phyloP scores from a whole-genome alignment of 495 filamentous ascomycete genomes.

The Xylaria flabelliformis region DNA sequence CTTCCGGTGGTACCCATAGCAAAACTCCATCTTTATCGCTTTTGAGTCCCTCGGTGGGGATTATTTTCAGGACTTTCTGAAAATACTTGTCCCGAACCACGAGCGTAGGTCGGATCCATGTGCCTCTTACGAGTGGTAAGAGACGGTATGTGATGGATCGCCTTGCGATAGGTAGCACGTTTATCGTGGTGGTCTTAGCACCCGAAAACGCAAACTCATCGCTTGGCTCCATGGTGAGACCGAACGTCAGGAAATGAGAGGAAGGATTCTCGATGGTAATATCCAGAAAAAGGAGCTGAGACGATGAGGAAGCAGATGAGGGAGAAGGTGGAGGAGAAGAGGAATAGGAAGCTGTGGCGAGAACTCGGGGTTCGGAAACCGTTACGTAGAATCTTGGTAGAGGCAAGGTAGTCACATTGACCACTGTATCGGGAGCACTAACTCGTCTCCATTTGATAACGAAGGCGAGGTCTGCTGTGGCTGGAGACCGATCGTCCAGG shows the following conservation, averaged over 20 bases:
- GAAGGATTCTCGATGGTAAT: conserved; percentile 94
- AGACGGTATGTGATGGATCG: conserved; percentile 73
- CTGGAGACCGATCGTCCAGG: conserved; percentile 79
- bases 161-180: conserved; percentile 79
- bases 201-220: conserved; percentile 95
- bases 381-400: conserved; percentile 81
- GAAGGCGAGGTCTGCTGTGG: conserved; percentile 75
- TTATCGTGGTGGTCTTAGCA: conserved; percentile 75
- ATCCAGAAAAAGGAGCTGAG: conserved; percentile 48
- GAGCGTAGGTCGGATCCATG: conserved; percentile 75
- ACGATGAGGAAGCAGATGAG: conserved; percentile 25
- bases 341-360: conserved; percentile 66
- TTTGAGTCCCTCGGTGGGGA: conserved; percentile 74
- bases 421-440: conserved; percentile 37
- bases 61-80: conserved; percentile 79
- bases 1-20: conserved; percentile 64
- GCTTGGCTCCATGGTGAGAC: conserved; percentile 86
- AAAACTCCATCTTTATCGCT: conserved; percentile 74
- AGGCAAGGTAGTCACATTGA: conserved; percentile 67
- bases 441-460: conserved; percentile 75
- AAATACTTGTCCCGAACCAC: conserved; percentile 87
- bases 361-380: conserved; percentile 84
- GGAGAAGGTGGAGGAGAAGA: conserved; percentile 28
- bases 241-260: conserved; percentile 91
- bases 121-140: conserved; percentile 62